Evolutionary conservation across 108 stramenopile species (phyloP), one percentile per base, ranked within the genome.

Genomic region (Mediolabrus comicus): DNA sequence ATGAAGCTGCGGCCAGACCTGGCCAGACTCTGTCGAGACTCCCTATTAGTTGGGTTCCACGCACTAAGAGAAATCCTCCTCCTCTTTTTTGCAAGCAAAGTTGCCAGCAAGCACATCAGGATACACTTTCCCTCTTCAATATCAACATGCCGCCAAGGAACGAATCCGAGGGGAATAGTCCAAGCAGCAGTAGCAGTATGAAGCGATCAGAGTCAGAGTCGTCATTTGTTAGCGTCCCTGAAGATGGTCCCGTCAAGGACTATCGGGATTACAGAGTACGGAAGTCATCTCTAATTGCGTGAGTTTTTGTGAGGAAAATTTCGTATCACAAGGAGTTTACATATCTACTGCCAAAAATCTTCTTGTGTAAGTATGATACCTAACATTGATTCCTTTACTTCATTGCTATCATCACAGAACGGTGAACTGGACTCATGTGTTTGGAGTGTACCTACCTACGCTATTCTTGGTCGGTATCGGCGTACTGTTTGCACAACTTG

Each of bases 341-440:
- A n/a, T n/a, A n/a, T n/a, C n/a, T n/a, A n/a, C n/a, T n/a, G n/a
- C n/a, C n/a, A n/a, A n/a, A n/a, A n/a, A n/a, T n/a, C n/a, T n/a
- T n/a, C n/a, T n/a, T n/a, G n/a, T n/a, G n/a, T n/a, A n/a, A n/a
- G n/a, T n/a, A n/a, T n/a, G n/a, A n/a, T n/a, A 31, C 1, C 58
- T 26, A 14, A 46, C 51, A 30, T 33, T 69, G 13, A 3, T 22
- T 34, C 14, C 27, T 29, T 29, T 59, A 9, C 22, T 29, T 17
- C 33, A 25, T 35, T 35, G 1, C 54, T 19, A 35, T 24, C 26
- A 13, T 61, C 19, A 10, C 46, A 92, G 94, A 55, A 92, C 92
- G 77, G 86, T 95, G 58, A 87, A 95, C 75, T 95, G 94, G 94
- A 80, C 87, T 17, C 94, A 95, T 71, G 94, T 95, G 19, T 22